Evolutionary conservation across 2,329 filamentous ascomycete species (phyloP), one percentile per base, ranked within the genome.

Genomic region (Nannizzia gypsea): DNA sequence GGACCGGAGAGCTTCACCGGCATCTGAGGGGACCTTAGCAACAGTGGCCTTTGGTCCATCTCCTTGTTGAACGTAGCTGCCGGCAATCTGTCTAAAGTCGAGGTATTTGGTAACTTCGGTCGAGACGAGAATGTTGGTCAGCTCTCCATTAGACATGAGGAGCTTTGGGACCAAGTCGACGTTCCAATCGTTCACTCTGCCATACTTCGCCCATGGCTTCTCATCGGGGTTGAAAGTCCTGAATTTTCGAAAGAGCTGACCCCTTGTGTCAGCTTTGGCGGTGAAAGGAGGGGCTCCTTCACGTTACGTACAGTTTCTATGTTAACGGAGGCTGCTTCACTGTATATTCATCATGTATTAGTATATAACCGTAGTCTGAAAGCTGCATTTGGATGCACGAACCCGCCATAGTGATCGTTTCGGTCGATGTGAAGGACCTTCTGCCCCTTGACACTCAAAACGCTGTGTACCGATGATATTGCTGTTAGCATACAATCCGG

Each of bases 391-490:
- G 28, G 26, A 58, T 50, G 42, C 62, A 81, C 88, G 70, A 79
- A 95, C 91, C 90, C 93, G 83, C 93, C 93, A 72, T 96, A 97
- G 80, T 97, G 91, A 75, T 95, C 90, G 74, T 97, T 97, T 73
- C 91, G 87, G 79, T 97, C 93, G 74, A 99, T 96, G 80, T 99
- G 93, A 66, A 99, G 83, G 72, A 99, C 93, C 81, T 97, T 97
- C 82, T 95, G 92, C 76, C 92, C 92, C 82, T 97, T 96, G 70
- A 97, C 92, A 80, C 90, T 96, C 73, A 97, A 80, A 63, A 99
- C 91, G 77, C 91, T 90, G 69, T 62, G 66, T 57, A 56, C 15
- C 59, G 57, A 40, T 57, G 26, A 40, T 17, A n/a, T 31, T 40
- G 54, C 54, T 5, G 54, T 55, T 36, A 55, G 52, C 28, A 8